A percentile compares a stretch with the other conserved stretches of the same genome.
These are phyloP conservation scores for Neltuma alba DNA, from an alignment of 306 rosid genomes.

Conservation along the genomic window DNA sequence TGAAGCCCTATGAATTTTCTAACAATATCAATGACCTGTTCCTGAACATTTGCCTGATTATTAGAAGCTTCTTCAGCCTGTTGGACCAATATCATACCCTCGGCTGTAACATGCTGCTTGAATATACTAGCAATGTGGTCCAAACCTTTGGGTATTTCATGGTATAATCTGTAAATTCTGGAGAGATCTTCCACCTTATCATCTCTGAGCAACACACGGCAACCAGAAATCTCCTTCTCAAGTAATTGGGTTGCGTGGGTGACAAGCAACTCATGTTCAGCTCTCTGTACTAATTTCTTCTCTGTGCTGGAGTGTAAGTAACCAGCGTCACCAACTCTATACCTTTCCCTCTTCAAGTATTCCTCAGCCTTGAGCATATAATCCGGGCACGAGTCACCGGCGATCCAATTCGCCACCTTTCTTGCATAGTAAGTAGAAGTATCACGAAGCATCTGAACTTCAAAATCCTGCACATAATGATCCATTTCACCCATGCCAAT, in stretches of 20 bases:
- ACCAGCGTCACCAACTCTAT: not conserved
- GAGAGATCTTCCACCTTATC: not conserved
- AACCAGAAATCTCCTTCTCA: not conserved
- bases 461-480: not conserved
- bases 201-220: not conserved
- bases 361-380: not conserved
- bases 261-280: not conserved
- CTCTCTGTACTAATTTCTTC: not conserved
- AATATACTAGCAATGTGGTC: not conserved
- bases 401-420: not conserved
- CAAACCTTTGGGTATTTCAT: not conserved
- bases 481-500: not conserved
- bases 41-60: slow-evolving; percentile 17
- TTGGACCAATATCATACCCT: not conserved
- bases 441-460: not conserved
- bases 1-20: slow-evolving; percentile 53
- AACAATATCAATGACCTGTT: not conserved
- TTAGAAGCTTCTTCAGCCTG: slow-evolving; percentile 28
- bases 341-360: not conserved
- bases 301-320: not conserved
- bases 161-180: not conserved
- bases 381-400: not conserved
- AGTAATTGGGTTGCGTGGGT: not conserved
- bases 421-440: not conserved
- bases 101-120: not conserved